Evolutionary conservation across 495 filamentous ascomycete species (phyloP).

Genomic region (Penicillium turbatum): DNA sequence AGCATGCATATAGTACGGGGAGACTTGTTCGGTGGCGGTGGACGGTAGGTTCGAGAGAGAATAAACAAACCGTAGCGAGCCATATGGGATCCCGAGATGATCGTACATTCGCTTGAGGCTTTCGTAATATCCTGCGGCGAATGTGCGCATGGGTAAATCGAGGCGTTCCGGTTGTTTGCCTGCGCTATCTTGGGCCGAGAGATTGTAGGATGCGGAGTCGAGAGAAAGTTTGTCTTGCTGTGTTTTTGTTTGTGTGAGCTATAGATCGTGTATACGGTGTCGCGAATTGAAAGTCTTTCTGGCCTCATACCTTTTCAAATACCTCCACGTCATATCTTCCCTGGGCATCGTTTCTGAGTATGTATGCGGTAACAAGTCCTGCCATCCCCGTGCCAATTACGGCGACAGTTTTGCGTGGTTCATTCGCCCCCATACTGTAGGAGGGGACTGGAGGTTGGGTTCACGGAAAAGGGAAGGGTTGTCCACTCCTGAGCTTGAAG

Average conservation of each 20-base stretch:
- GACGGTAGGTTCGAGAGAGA: slow-evolving; percentile 37
- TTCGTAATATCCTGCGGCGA: slow-evolving; percentile 52
- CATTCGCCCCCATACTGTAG: background rate
- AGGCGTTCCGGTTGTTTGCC: slow-evolving; percentile 7
- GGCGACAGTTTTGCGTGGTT: slow-evolving; percentile 32
- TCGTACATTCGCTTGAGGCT: slow-evolving; percentile 52
- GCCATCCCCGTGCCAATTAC: slow-evolving; percentile 55
- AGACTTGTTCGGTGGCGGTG: slow-evolving; percentile 14
- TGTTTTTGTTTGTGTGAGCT: background rate
- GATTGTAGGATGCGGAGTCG: slow-evolving; percentile 21
- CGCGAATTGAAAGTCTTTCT: background rate
- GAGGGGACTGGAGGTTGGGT: background rate
- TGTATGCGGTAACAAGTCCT: slow-evolving; percentile 48
- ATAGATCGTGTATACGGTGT: background rate
- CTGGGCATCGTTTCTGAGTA: slow-evolving; percentile 42
- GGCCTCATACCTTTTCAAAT: slow-evolving; percentile 40
- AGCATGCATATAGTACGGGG: slow-evolving; percentile 10
- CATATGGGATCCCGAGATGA: slow-evolving; percentile 44
- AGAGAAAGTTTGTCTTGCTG: slow-evolving; percentile 23
- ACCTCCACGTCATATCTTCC: slow-evolving; percentile 44
- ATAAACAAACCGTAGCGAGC: slow-evolving; percentile 30
- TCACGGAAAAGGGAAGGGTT: background rate
- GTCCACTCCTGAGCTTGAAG: background rate
- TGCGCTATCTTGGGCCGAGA: slow-evolving; percentile 3
- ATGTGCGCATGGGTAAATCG: slow-evolving; percentile 57